Percentiles rank a stretch among this genome's conserved stretches.
Conservation (phyloP, 805 yeast species). For the Metschnikowia sp. region DNA sequence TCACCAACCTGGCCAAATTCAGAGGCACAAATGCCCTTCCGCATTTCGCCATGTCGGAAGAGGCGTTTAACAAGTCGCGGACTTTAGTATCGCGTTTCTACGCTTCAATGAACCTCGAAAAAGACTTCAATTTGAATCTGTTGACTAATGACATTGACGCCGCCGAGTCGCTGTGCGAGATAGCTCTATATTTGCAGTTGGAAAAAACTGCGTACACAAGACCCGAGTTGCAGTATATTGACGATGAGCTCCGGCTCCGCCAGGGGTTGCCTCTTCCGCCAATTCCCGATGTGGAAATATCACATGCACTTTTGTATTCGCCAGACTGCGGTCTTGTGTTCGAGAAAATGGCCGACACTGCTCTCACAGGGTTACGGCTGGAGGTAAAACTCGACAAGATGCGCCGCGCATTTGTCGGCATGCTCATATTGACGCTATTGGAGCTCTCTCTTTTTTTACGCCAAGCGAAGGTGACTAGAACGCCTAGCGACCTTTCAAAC, state of each 20-base stretch:
- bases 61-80: constrained; percentile 44
- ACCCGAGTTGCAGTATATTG: constrained; percentile 57
- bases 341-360: constrained; percentile 15
- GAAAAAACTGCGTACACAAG: constrained; percentile 54
- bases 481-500: constrained; percentile 77
- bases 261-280: constrained; percentile 69
- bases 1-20: constrained; percentile 63
- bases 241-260: constrained; percentile 69
- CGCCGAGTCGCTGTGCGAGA: constrained; percentile 59
- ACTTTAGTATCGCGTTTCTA: constrained; percentile 41
- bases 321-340: constrained; percentile 82
- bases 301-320: constrained; percentile 65
- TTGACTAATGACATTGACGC: constrained; percentile 34
- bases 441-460: constrained; percentile 58
- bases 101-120: constrained; percentile 39
- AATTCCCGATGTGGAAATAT: constrained; percentile 55
- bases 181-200: constrained; percentile 62
- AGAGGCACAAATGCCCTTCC: constrained; percentile 60
- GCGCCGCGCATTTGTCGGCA: constrained; percentile 44
- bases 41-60: constrained; percentile 45
- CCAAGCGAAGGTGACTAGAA: constrained; percentile 68
- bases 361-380: constrained; percentile 51
- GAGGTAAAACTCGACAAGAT: constrained; percentile 42
- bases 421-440: constrained; percentile 38
- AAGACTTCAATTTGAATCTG: constrained; percentile 36